Evolutionary conservation across 148 eudicot genomes (phyloP), one percentile per base, ranked within the genome.

Genomic region (Drosera capensis): DNA sequence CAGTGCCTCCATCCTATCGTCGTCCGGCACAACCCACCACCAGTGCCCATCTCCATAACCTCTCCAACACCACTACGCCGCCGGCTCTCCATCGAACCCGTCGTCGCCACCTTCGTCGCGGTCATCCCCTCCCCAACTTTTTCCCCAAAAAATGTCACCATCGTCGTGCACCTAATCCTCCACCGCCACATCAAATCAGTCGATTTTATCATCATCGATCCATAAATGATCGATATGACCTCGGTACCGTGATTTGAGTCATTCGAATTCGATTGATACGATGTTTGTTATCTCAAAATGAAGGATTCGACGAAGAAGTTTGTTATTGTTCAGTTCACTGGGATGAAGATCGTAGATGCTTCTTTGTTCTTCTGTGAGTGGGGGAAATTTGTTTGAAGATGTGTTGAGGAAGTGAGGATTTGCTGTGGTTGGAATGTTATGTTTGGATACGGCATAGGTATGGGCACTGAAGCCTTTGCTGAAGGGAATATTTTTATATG

Each of bases 271-370:
- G 96, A 88, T 41, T 63, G 92, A 0, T 37, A 42, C 39, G 94
- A 88, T 43, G 56, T 88, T 22, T 65, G 71, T 0, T 88, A 88
- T 38, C 78, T 88, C 40, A 88, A 88, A 45, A 68, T 80, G 2
- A 88, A 75, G 8, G 92, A 83, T 48, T 83, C 96, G 7, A 94
- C 86, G 1, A 68, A 77, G 59, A 88, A 83, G 51, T 88, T 88
- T 38, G 86, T 86, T n/a, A 86, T 83, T 26, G 70, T 88, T 50
- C 96, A 88, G 68, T 78, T 88, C 26, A 94, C 94, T 11, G 86
- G 90, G 94, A 88, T 60, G 24, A 68, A 12, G 3, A 31, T 3
- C 56, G 48, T 17, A 52, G 50, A 11, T 70, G 79, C 11, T 83
- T 83, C 54, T 14, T 88, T 23, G 90, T 94, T 52, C 80, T 82